Conservation (phyloP, 345 rosid species). For the Populus ilicifolia region DNA sequence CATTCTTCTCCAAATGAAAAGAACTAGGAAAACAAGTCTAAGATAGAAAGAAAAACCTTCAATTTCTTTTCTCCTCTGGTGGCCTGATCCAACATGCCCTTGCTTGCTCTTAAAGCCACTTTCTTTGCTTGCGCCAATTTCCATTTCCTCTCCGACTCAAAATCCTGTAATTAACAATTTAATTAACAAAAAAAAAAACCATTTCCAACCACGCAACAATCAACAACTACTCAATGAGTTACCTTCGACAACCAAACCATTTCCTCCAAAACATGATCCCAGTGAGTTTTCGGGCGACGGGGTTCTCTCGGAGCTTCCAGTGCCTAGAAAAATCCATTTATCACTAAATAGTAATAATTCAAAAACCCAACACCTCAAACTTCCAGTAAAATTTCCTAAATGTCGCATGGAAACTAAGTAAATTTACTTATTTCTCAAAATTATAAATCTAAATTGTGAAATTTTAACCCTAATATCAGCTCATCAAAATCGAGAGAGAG, state of each 20-base stretch:
- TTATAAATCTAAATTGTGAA: neutral
- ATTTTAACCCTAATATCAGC: neutral
- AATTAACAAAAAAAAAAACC: conserved; percentile 23
- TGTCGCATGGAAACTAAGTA: neutral
- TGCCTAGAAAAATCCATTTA: conserved; percentile 42
- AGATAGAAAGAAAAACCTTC: conserved; percentile 51
- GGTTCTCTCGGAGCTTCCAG: conserved; percentile 96
- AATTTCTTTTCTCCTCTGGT: conserved; percentile 89
- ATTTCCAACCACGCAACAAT: neutral
- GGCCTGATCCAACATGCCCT: conserved; percentile 92
- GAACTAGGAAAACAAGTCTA: neutral
- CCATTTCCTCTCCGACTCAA: conserved; percentile 99
- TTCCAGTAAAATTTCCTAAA: neutral
- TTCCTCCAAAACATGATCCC: conserved; percentile 99
- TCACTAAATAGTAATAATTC: conserved; percentile 4
- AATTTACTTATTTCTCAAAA: neutral
- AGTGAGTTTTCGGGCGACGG: conserved; percentile 86
- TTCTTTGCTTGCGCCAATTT: conserved; percentile 90
- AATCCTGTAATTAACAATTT: conserved; percentile 59
- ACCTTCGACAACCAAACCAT: conserved; percentile 99
- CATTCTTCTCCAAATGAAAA: neutral
- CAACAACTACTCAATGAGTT: conserved; percentile 8
- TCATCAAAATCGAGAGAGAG: neutral
- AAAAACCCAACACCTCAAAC: neutral
- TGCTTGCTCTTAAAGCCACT: conserved; percentile 94